These are phyloP conservation scores for Verticillium dahliae DNA, from an alignment of 2,329 filamentous ascomycete genomes.

Conservation along the genomic window DNA sequence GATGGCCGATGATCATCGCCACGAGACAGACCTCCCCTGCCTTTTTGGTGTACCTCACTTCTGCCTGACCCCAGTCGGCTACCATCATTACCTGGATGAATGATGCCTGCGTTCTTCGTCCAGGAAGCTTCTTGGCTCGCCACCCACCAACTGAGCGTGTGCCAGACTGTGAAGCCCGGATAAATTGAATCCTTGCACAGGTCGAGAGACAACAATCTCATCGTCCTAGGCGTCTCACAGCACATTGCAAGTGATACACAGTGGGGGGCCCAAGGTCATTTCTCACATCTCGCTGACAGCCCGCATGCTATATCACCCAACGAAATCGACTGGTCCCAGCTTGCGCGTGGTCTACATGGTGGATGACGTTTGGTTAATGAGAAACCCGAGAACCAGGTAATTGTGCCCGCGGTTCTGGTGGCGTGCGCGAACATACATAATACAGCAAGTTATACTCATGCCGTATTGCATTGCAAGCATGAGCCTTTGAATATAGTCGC, in stretches of 20 bases:
- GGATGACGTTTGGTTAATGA: background rate
- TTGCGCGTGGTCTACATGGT: background rate
- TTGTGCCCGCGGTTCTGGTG: background rate
- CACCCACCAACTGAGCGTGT: no score
- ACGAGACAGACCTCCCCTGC: background rate
- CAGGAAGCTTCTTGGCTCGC: no score
- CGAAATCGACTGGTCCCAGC: background rate
- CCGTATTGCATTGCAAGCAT: background rate
- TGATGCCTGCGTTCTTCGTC: no score
- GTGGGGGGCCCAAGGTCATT: background rate
- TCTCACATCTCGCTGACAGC: background rate
- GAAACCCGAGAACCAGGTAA: background rate
- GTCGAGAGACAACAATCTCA: no score
- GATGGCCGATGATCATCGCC: background rate
- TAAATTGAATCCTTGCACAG: no score
- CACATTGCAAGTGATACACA: no score
- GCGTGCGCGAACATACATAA: background rate
- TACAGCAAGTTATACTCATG: background rate
- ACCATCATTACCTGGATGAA: no score
- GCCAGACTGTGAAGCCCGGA: no score
- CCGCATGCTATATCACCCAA: background rate
- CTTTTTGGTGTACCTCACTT: no score
- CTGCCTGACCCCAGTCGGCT: no score
- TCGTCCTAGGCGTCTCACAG: no score
- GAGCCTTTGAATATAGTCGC: background rate